Evolutionary conservation across 495 filamentous ascomycete genomes (phyloP), one percentile per base, ranked within the genome.

Genomic region (Aspergillus campestris): DNA sequence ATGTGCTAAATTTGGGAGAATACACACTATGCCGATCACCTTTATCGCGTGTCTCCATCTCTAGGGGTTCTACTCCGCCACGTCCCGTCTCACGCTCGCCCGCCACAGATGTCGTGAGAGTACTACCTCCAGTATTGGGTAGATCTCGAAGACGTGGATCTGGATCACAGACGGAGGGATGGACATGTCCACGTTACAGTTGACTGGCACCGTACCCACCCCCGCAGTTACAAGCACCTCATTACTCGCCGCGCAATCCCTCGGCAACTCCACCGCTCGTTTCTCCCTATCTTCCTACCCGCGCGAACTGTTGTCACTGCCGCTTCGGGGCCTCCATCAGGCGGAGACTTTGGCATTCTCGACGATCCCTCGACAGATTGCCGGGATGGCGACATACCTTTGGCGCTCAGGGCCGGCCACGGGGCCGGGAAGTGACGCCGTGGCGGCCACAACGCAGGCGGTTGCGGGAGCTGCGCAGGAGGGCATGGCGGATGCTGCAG

Each of bases 311-410:
- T 46, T 71, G 27, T 52, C 51, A 5, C 48, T 60, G 18, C 66
- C 67, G 27, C 50, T 71, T 49, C 67, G 66, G 37, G 65, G 56
- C 27, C 52, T 72, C 15, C 52, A 66, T 41, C 62, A 60, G 35
- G 61, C 57, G 15, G 67, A 70, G 41, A 54, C 57, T 5, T 65
- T 69, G 41, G 62, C 65, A 1, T 62, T 70, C 38, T 58, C 49
- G 9, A 64, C 62, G 1, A 45, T 72, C 24, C 69, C 69, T n/a
- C 53, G 52, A 40, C 60, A 62, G n/a, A 34, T 69, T 27, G 63
- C 51, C 8, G 59, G 58, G 31, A 52, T 70, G 11, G 40, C 50
- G 10, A 40, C 53, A 27, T 48, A 47, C 11, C 37, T 67, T 5
- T 62, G 65, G 67, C 45, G 59, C 28, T 43, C 50, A n/a, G 51